phyloP scores from a whole-genome alignment of 148 eudicot genomes.

The Silene conica region DNA sequence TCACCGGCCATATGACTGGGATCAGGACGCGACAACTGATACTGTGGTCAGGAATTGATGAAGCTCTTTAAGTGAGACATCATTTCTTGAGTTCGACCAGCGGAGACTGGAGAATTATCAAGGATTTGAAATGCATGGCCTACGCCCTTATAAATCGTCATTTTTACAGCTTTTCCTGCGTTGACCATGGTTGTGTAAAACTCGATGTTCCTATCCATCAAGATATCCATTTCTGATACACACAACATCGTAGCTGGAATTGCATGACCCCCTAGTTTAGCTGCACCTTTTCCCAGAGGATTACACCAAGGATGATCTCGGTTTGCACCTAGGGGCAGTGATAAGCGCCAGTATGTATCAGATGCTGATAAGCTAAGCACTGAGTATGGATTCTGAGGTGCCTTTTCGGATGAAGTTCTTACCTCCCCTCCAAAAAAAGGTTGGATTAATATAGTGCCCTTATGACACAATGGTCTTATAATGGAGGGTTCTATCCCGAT shows the following conservation, averaged over 20 bases:
- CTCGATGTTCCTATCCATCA: constrained; percentile 49
- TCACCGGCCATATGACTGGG: neutral
- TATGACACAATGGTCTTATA: constrained; percentile 31
- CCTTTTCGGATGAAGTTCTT: constrained; percentile 46
- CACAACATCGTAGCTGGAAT: constrained; percentile 36
- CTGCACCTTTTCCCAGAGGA: constrained; percentile 32
- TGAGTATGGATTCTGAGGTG: constrained; percentile 37
- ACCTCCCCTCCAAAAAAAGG: constrained; percentile 78
- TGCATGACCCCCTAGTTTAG: constrained; percentile 17
- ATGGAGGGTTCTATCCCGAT: constrained; percentile 10
- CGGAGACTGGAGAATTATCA: constrained; percentile 34
- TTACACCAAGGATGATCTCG: constrained; percentile 73
- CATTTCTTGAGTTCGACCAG: constrained; percentile 40
- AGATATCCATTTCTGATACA: constrained; percentile 48
- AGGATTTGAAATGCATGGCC: constrained; percentile 62
- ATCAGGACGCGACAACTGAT: neutral
- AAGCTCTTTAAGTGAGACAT: constrained; percentile 42
- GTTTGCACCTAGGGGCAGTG: constrained; percentile 51
- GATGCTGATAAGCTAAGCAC: constrained; percentile 45
- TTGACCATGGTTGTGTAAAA: constrained; percentile 33
- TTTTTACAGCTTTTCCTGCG: constrained; percentile 35
- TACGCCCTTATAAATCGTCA: constrained; percentile 40
- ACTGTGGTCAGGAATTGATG: constrained; percentile 28
- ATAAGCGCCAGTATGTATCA: constrained; percentile 60
- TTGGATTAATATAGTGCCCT: constrained; percentile 58